A percentile compares a stretch with the other conserved stretches of the same genome.
phyloP scores from a whole-genome alignment of 2,329 filamentous ascomycete species.

The Pseudocercospora pini-densiflorae region DNA sequence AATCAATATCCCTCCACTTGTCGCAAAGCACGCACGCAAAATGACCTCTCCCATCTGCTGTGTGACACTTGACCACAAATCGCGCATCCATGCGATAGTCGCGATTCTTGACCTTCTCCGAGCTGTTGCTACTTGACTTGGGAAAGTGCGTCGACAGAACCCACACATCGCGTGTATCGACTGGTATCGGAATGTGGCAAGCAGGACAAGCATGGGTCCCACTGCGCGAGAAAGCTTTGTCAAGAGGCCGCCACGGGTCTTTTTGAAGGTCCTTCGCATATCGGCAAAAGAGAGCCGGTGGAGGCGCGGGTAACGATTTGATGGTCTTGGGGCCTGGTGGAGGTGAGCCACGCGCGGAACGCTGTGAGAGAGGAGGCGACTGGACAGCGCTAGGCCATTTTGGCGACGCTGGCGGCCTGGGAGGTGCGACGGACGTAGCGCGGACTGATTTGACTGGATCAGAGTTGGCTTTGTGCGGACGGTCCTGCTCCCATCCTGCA shows the following conservation, averaged over 20 bases:
- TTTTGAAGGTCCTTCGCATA: constrained; percentile 27
- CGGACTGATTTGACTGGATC: constrained; percentile 8
- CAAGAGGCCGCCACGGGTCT: constrained; percentile 18
- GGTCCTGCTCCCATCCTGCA: background rate
- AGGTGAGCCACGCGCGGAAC: constrained; percentile 11
- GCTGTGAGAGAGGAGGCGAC: constrained; percentile 5
- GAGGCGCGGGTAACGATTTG: constrained; percentile 25
- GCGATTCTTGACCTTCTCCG: constrained; percentile 12
- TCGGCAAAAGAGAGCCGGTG: constrained; percentile 24
- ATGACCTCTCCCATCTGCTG: constrained; percentile 18
- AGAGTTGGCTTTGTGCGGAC: constrained; percentile 1
- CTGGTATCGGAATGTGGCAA: constrained; percentile 29
- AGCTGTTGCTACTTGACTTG: constrained; percentile 2
- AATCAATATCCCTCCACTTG: constrained; percentile 26
- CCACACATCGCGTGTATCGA: constrained; percentile 32
- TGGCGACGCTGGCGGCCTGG: constrained; percentile 13
- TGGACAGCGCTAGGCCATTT: background rate
- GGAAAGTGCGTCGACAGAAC: constrained; percentile 24
- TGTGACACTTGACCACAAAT: constrained; percentile 32
- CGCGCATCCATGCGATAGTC: constrained; percentile 31
- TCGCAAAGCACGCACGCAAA: constrained; percentile 34
- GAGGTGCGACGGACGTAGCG: constrained; percentile 13
- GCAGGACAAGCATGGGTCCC: constrained; percentile 29
- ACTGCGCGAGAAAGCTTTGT: constrained; percentile 21
- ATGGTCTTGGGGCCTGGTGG: constrained; percentile 9